phyloP scores from a whole-genome alignment of 73 alveolate species.

The Paramecium caudatum region DNA sequence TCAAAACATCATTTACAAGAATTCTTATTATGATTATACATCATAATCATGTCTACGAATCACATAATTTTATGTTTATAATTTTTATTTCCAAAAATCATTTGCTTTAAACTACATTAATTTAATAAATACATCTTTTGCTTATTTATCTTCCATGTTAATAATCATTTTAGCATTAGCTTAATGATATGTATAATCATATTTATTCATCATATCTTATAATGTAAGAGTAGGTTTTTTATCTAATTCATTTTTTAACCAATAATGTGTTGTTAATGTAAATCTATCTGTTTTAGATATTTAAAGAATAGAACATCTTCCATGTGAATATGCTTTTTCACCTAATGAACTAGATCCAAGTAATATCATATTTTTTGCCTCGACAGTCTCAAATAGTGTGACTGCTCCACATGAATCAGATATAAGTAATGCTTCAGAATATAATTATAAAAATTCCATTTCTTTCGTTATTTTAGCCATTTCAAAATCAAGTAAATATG shows the following conservation, averaged over 20 bases:
- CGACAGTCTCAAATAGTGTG: constrained; percentile 64
- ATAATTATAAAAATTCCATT: constrained; percentile 40
- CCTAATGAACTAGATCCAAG: constrained; percentile 50
- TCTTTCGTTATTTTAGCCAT: constrained; percentile 61
- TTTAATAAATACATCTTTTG: constrained; percentile 10
- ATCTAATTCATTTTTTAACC: neutral
- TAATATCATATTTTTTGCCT: constrained; percentile 44
- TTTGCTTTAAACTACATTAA: constrained; percentile 23
- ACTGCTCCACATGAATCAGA: constrained; percentile 74
- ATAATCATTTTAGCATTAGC: constrained; percentile 28
- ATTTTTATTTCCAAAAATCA: constrained; percentile 26
- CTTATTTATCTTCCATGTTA: constrained; percentile 4
- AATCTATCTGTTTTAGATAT: constrained; percentile 60
- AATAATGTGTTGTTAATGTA: neutral
- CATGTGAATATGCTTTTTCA: constrained; percentile 36
- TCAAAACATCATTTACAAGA: neutral
- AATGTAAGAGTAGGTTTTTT: neutral
- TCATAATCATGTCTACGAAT: neutral
- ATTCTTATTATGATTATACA: neutral
- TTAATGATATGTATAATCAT: neutral
- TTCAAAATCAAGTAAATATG: constrained; percentile 68
- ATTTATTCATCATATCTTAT: neutral
- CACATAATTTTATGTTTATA: neutral
- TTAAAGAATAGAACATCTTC: neutral
- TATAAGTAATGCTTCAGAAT: constrained; percentile 59